phyloP scores from a whole-genome alignment of 1,139 yeast species.

The Debaryomyces fabryi region DNA sequence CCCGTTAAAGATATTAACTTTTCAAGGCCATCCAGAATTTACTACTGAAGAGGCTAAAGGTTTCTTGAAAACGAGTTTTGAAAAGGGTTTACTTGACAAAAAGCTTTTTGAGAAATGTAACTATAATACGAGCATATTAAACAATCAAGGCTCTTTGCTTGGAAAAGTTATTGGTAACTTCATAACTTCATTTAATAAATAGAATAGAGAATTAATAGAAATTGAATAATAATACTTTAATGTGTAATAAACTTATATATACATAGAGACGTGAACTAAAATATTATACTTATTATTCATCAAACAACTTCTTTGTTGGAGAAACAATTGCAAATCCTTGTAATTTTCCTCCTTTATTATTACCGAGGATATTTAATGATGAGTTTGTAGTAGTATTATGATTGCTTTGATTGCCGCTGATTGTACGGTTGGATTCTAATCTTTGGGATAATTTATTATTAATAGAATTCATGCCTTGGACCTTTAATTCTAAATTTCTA shows the following conservation, averaged over 20 bases:
- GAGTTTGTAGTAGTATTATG: constrained; percentile 3
- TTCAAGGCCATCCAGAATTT: constrained; percentile 94
- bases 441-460: constrained; percentile 40
- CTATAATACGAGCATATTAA: constrained; percentile 31
- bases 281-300: constrained; percentile 14
- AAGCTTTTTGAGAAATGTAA: constrained; percentile 28
- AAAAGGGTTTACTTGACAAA: constrained; percentile 19
- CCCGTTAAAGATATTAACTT: constrained; percentile 53
- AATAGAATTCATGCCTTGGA: constrained; percentile 36
- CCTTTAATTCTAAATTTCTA: constrained; percentile 40
- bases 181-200: constrained; percentile 13
- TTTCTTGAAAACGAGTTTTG: constrained; percentile 25
- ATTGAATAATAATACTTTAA: not conserved
- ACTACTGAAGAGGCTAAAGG: constrained; percentile 35
- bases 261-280: not conserved
- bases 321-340: constrained; percentile 48
- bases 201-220: constrained; percentile 6
- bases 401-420: not conserved
- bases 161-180: constrained; percentile 37
- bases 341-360: constrained; percentile 39
- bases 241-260: not conserved
- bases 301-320: constrained; percentile 38
- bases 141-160: constrained; percentile 39
- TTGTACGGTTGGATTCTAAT: constrained; percentile 12
- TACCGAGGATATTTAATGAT: constrained; percentile 9